Conservation (phyloP, 2,329 filamentous ascomycete genomes). For the Bipolaris zeicola region DNA sequence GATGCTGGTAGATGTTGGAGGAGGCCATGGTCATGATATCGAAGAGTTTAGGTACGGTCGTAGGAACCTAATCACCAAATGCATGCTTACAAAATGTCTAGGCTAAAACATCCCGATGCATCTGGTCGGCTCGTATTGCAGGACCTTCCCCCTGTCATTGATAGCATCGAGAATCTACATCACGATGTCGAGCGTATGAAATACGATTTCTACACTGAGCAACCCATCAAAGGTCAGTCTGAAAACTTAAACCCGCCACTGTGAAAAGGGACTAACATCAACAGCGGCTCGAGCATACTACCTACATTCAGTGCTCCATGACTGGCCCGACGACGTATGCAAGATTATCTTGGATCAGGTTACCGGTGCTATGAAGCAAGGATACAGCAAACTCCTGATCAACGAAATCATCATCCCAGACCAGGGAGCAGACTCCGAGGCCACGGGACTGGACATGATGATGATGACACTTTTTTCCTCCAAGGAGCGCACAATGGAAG, state of each 20-base stretch:
- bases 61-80: too few species aligned
- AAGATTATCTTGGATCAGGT: background rate
- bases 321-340: background rate
- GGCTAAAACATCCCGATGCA: conserved; percentile 1
- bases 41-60: background rate
- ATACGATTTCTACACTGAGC: conserved; percentile 1
- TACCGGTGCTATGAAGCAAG: conserved; percentile 2
- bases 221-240: conserved; percentile 1
- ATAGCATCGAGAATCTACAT: background rate
- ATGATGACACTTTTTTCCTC: background rate
- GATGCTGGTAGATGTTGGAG: conserved; percentile 3
- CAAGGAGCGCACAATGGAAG: background rate
- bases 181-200: background rate
- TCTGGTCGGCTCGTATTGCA: background rate
- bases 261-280: too few species aligned
- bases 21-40: conserved; percentile 6
- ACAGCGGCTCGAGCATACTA: conserved; percentile 3
- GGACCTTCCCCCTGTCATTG: conserved; percentile 3
- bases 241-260: too few species aligned
- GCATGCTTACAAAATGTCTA: background rate
- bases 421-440: background rate
- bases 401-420: background rate
- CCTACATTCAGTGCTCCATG: conserved; percentile 4
- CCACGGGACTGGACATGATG: background rate
- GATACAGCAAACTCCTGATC: conserved; percentile 3